Evolutionary conservation across 164 flowering plant genomes (phyloP).

Genomic region (Dillenia turbinata): DNA sequence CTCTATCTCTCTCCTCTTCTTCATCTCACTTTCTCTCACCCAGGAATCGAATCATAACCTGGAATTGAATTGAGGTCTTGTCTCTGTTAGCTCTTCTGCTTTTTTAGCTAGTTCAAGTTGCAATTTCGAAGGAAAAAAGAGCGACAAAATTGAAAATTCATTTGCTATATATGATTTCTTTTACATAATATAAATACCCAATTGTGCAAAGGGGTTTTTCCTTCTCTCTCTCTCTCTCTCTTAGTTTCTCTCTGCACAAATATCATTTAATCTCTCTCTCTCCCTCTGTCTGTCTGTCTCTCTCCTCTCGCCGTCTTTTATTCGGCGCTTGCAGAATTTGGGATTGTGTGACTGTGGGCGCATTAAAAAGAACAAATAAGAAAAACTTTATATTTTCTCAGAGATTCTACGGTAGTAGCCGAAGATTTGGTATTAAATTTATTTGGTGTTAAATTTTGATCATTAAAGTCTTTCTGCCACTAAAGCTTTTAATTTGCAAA

Average conservation of each 20-base stretch:
- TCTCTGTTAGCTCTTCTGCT: no score
- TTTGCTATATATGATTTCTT: not conserved
- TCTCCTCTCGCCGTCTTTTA: slow-evolving; percentile 23
- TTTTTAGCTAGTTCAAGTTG: not conserved
- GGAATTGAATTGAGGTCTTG: no score
- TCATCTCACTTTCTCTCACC: not conserved
- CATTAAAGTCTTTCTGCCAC: no score
- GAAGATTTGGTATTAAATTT: slow-evolving; percentile 18
- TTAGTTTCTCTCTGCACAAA: not conserved
- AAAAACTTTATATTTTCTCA: not conserved
- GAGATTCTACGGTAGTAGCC: slow-evolving; percentile 6
- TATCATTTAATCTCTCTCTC: slow-evolving; percentile 7
- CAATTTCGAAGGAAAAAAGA: not conserved
- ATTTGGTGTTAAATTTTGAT: slow-evolving; percentile 13
- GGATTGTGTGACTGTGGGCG: no score
- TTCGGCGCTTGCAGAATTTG: slow-evolving; percentile 9
- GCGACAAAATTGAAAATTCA: no score
- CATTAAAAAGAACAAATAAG: no score
- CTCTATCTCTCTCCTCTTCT: slow-evolving; percentile 8
- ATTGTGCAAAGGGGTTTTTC: slow-evolving; percentile 2
- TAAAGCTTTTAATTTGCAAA: no score
- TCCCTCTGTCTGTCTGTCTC: not conserved
- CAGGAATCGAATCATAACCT: no score
- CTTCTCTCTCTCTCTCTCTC: not conserved
- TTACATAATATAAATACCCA: not conserved